A percentile compares a stretch with the other conserved stretches of the same genome.
Evolutionary conservation across 2,329 filamentous ascomycete species (phyloP).

Genomic region (Scortechinia acanthostroma): DNA sequence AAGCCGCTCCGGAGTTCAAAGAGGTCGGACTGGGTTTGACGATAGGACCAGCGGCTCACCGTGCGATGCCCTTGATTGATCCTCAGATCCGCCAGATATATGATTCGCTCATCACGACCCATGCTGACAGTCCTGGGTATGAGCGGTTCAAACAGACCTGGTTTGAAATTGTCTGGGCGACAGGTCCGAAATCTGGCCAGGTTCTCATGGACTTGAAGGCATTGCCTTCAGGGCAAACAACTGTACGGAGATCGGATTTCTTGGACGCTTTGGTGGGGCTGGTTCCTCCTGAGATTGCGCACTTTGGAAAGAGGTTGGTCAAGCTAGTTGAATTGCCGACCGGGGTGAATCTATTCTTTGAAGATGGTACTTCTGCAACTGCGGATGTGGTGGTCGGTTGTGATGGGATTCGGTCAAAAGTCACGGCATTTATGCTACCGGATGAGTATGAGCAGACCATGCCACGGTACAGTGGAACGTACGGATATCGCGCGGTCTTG

Average conservation of each 20-base stretch:
- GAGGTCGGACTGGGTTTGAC: background rate
- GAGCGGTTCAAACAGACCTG: conserved; percentile 16
- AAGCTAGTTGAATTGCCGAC: conserved; percentile 8
- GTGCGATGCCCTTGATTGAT: conserved; percentile 3
- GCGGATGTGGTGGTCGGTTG: conserved; percentile 23
- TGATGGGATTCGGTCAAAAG: conserved; percentile 21
- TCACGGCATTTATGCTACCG: conserved; percentile 14
- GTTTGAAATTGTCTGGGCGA: conserved; percentile 13
- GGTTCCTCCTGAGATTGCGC: conserved; percentile 15
- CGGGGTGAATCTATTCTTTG: conserved; percentile 13
- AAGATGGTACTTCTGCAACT: conserved; percentile 13
- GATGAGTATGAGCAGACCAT: conserved; percentile 8
- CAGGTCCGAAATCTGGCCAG: conserved; percentile 9
- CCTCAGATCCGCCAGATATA: conserved; percentile 11
- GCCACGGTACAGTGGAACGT: conserved; percentile 20
- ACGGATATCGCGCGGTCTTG: conserved; percentile 16
- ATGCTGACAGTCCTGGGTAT: conserved; percentile 19
- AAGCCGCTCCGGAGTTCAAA: background rate
- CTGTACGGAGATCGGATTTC: conserved; percentile 19
- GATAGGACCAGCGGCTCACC: background rate
- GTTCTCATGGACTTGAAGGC: conserved; percentile 18
- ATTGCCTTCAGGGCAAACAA: conserved; percentile 17
- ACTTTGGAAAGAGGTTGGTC: conserved; percentile 20
- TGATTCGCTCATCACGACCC: conserved; percentile 18
- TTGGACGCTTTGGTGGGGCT: conserved; percentile 18